Base-by-base conservation (phyloP, 768 basidiomycete genomes). In the Clavulina sp. region DNA sequence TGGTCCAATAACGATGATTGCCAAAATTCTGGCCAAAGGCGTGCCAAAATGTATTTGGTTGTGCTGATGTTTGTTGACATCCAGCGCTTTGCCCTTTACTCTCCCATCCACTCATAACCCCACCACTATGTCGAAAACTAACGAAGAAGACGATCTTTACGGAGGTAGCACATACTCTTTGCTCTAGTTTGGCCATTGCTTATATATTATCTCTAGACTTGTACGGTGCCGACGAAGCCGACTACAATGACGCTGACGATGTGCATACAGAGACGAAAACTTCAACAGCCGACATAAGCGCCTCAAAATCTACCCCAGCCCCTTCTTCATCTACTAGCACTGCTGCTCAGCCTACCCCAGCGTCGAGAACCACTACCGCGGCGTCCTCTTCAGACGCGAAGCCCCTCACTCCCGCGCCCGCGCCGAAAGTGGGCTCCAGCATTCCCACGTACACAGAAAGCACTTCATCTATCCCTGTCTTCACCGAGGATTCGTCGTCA, bases 71-170 rank as follows among this genome's bases (percentile, higher is more conserved):
- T n/a, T n/a, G n/a, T n/a, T n/a, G n/a, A n/a, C n/a, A n/a, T n/a
- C n/a, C n/a, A n/a, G n/a, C n/a, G n/a, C n/a, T n/a, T n/a, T n/a
- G n/a, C n/a, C n/a, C n/a, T n/a, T n/a, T n/a, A n/a, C n/a, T n/a
- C n/a, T 38, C 34, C 34, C 34, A 9, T 38, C 34, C 19, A 9
- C 9, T 19, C 34, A 9, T 38, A 9, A 9, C 34, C 19, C 34
- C 34, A 9, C 43, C 24, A 46, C 43, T 13, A 46, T 46, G 43
- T 46, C 43, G 26, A 46, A 28, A 16, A 26, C 9, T 46, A 24
- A 46, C 9, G 13, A 13, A 9, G 84, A 88, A 65, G 83, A 83
- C 67, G 87, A 89, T 65, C 74, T 89, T 50, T 91, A 91, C 61
- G 84, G 85, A 60, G 87, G 87, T 84, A 62, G 9, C 41, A 19